These are phyloP conservation scores for Ulota crispa DNA, from an alignment of 225 moss, liverwort and hornwort species.

Conservation along the genomic window DNA sequence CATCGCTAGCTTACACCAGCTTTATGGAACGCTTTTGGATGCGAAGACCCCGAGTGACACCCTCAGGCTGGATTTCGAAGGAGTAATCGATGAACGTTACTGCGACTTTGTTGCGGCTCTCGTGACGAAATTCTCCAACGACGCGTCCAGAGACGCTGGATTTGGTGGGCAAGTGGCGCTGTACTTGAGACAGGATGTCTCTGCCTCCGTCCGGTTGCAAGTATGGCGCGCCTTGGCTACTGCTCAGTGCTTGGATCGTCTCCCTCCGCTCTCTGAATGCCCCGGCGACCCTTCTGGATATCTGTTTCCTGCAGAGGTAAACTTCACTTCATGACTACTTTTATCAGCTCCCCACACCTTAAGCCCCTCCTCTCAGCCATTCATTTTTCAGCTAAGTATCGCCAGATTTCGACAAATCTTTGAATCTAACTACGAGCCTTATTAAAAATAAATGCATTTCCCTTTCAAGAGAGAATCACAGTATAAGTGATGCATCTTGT, in stretches of 20 bases:
- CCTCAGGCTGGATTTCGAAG: slow-evolving; percentile 32
- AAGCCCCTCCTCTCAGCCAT: too few relatives aligned
- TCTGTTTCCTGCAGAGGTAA: slow-evolving; percentile 42
- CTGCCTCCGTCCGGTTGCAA: slow-evolving; percentile 32
- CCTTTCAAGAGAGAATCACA: too few relatives aligned
- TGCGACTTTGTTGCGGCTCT: slow-evolving; percentile 24
- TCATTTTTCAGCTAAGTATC: too few relatives aligned
- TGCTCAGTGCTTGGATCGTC: slow-evolving; percentile 15
- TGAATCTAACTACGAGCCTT: too few relatives aligned
- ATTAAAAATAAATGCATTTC: too few relatives aligned
- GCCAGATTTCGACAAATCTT: too few relatives aligned
- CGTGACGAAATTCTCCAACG: slow-evolving; percentile 28
- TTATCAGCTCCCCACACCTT: neutral
- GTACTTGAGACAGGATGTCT: slow-evolving; percentile 43
- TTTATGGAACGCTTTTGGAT: slow-evolving; percentile 24
- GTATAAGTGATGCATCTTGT: neutral
- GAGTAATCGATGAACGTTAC: slow-evolving; percentile 32
- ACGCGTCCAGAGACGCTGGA: neutral
- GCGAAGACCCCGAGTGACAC: neutral
- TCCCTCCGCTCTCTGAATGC: slow-evolving; percentile 39
- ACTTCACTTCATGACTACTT: neutral
- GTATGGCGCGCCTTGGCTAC: slow-evolving; percentile 32
- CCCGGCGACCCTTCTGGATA: slow-evolving; percentile 32
- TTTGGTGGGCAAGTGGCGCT: slow-evolving; percentile 44
- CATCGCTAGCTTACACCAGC: slow-evolving; percentile 16